Evolutionary conservation across 192 early-diverging fungal genomes (phyloP).

Genomic region (Rhizoclosmatium globosum): DNA sequence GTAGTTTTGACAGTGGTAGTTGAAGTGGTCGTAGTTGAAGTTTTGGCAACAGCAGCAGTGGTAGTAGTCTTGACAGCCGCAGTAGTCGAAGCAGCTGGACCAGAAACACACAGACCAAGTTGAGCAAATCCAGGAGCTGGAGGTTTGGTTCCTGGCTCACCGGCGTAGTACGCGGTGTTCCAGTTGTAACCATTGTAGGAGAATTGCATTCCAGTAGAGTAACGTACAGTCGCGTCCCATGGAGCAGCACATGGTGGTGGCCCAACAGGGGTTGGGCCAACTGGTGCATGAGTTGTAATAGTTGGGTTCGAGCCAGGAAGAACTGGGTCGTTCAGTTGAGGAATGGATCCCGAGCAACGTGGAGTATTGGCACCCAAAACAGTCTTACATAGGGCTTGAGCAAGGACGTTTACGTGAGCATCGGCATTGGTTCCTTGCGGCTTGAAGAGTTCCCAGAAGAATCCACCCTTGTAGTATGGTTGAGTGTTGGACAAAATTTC

Average conservation of each 20-base stretch:
- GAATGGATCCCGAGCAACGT: constrained; percentile 27
- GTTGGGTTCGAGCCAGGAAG: background rate
- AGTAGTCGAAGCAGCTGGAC: background rate
- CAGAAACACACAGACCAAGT: constrained; percentile 1
- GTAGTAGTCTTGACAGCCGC: background rate
- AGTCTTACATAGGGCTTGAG: constrained; percentile 11
- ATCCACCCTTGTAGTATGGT: constrained; percentile 29
- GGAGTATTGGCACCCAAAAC: constrained; percentile 20
- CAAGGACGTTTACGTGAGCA: constrained; percentile 12
- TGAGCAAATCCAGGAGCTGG: constrained; percentile 4
- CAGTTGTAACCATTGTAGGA: constrained; percentile 22
- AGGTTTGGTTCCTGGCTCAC: background rate
- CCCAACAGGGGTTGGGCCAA: background rate
- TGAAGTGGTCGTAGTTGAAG: background rate
- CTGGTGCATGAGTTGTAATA: background rate
- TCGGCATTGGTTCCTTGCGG: constrained; percentile 4
- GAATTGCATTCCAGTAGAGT: constrained; percentile 11
- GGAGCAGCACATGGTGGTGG: constrained; percentile 14
- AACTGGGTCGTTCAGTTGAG: background rate
- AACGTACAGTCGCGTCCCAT: background rate
- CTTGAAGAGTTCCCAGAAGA: constrained; percentile 26
- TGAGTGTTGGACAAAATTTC: constrained; percentile 13
- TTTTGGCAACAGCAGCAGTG: background rate
- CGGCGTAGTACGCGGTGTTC: background rate
- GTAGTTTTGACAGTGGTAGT: background rate